Percentiles rank a stretch among this genome's conserved stretches.
These are phyloP conservation scores for Magnaporthales sp. DNA, from an alignment of 2,329 filamentous ascomycete genomes.

Conservation along the genomic window DNA sequence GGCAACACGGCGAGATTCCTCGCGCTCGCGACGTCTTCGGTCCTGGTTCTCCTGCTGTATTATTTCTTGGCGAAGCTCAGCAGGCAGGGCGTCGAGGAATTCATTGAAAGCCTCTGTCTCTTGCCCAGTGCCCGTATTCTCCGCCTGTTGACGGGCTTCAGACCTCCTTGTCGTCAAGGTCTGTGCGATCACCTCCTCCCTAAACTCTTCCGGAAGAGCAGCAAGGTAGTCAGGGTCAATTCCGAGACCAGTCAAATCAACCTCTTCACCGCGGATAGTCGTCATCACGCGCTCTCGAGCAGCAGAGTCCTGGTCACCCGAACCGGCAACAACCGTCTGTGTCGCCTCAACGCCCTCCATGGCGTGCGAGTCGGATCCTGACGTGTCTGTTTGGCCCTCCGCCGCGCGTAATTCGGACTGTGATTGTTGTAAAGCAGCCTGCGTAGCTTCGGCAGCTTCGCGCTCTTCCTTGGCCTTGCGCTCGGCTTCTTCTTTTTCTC, in stretches of 20 bases:
- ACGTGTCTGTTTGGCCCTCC: conserved; percentile 18
- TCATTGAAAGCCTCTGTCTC: conserved; percentile 82
- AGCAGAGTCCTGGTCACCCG: conserved; percentile 8
- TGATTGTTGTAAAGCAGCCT: conserved; percentile 36
- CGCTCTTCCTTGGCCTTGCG: conserved; percentile 54
- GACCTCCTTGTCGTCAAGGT: conserved; percentile 77
- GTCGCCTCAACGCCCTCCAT: conserved; percentile 58
- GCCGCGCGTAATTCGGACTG: conserved; percentile 21
- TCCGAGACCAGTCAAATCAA: conserved; percentile 89
- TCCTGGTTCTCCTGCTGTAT: conserved; percentile 85
- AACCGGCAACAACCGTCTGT: conserved; percentile 20
- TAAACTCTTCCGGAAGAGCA: conserved; percentile 92
- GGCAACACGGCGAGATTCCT: conserved; percentile 56
- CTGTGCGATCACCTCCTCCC: conserved; percentile 91
- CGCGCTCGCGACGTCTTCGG: conserved; percentile 77
- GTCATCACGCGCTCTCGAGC: conserved; percentile 58
- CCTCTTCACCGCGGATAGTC: conserved; percentile 74
- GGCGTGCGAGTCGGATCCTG: conserved; percentile 30
- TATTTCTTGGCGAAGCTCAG: conserved; percentile 83
- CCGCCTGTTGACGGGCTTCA: conserved; percentile 60
- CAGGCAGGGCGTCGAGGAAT: conserved; percentile 85
- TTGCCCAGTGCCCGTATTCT: conserved; percentile 54
- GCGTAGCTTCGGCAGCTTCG: conserved; percentile 48
- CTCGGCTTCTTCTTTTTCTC: conserved; percentile 62
- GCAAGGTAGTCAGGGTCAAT: conserved; percentile 93